A percentile compares a stretch with the other conserved stretches of the same genome.
Conservation (phyloP, 768 basidiomycete genomes). For the Collybia mongolica region DNA sequence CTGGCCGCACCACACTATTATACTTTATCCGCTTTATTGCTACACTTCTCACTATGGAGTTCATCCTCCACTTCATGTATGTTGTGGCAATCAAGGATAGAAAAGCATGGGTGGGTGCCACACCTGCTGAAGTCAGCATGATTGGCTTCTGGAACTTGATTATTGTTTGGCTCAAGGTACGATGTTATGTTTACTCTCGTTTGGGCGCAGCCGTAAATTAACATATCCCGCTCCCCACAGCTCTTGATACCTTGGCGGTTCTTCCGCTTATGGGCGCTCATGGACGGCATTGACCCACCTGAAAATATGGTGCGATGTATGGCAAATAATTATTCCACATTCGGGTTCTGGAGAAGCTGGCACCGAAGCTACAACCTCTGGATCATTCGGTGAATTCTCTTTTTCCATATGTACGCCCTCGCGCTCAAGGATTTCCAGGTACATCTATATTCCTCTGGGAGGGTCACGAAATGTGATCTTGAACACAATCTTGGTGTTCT, state of each 20-base stretch:
- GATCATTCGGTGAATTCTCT: slow-evolving; percentile 68
- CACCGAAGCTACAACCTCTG: slow-evolving; percentile 96
- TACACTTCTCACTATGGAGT: slow-evolving; percentile 84
- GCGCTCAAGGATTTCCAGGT: slow-evolving; percentile 44
- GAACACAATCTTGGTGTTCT: slow-evolving; percentile 81
- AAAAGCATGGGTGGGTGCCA: slow-evolving; percentile 76
- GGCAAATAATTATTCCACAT: slow-evolving; percentile 92
- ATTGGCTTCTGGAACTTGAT: slow-evolving; percentile 97
- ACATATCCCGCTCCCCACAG: slow-evolving; percentile 35
- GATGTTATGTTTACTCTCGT: slow-evolving; percentile 9
- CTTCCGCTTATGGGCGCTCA: slow-evolving; percentile 91
- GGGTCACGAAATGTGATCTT: slow-evolving; percentile 54
- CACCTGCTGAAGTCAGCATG: slow-evolving; percentile 82
- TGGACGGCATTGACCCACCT: slow-evolving; percentile 88
- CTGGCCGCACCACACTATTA: slow-evolving; percentile 34
- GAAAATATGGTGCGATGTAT: slow-evolving; percentile 99
- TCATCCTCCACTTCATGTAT: slow-evolving; percentile 92
- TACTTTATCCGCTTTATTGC: slow-evolving; percentile 73
- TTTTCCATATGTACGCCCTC: not conserved
- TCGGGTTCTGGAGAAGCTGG: slow-evolving; percentile 97
- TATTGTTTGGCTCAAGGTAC: slow-evolving; percentile 93
- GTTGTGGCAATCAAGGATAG: slow-evolving; percentile 94
- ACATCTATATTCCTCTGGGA: slow-evolving; percentile 93
- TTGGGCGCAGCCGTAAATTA: not conserved
- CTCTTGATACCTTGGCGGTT: slow-evolving; percentile 94